Conservation (phyloP, 164 flowering plant species). For the Stephania japonica region DNA sequence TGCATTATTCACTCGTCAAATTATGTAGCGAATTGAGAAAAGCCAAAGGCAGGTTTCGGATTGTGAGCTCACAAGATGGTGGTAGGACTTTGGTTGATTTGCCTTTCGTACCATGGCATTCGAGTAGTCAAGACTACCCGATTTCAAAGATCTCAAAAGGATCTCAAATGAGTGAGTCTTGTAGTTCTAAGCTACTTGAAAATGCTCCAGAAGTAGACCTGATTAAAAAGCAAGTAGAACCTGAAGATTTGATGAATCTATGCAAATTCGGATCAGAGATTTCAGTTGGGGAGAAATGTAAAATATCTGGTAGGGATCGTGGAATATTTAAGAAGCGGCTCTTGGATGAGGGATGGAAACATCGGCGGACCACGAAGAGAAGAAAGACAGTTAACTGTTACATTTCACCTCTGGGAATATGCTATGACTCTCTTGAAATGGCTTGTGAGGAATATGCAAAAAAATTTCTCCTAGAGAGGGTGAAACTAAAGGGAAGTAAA, state of each 20-base stretch:
- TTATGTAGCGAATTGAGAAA: constrained; percentile 26
- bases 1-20: constrained; percentile 30
- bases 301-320: neutral
- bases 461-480: constrained; percentile 8
- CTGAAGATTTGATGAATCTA: constrained; percentile 6
- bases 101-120: constrained; percentile 6
- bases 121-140: constrained; percentile 7
- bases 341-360: constrained; percentile 46
- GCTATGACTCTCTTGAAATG: constrained; percentile 34
- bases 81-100: constrained; percentile 21
- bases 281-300: constrained; percentile 22
- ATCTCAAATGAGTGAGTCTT: constrained; percentile 2
- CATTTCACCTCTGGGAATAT: constrained; percentile 34
- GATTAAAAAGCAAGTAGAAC: neutral
- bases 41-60: neutral
- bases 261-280: neutral
- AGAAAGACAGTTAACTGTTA: constrained; percentile 23
- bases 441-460: constrained; percentile 44
- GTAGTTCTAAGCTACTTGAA: neutral
- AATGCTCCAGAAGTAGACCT: neutral
- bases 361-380: constrained; percentile 9
- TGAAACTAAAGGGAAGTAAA: neutral
- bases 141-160: neutral
- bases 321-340: constrained; percentile 49
- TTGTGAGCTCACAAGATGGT: neutral